Evolutionary conservation across 1,284 basidiomycete genomes (phyloP).

Genomic region (Tetrapyrgos nigripes): DNA sequence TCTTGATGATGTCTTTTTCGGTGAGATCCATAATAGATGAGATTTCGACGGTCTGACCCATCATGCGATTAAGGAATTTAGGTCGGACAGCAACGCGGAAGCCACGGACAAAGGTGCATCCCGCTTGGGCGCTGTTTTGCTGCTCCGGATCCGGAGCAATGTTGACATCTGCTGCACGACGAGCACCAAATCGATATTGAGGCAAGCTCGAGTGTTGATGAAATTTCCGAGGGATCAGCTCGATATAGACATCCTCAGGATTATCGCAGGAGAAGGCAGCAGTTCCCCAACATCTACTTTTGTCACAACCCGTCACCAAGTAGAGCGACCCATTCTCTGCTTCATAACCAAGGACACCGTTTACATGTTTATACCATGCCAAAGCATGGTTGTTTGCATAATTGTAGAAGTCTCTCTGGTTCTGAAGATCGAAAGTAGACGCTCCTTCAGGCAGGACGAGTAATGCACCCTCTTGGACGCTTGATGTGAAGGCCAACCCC

Average conservation of each 20-base stretch:
- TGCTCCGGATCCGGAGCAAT: too few species aligned
- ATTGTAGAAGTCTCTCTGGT: background rate
- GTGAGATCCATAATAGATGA: too few species aligned
- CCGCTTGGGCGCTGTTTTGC: background rate
- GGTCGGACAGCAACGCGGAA: constrained; percentile 1
- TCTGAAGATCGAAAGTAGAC: background rate
- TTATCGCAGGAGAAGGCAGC: background rate
- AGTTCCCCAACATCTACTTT: background rate
- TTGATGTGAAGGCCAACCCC: background rate
- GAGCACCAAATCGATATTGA: too few species aligned
- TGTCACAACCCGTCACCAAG: constrained; percentile 5
- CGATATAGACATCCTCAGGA: background rate
- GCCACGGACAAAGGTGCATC: constrained; percentile 7
- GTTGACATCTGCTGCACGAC: too few species aligned
- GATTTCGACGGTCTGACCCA: too few species aligned
- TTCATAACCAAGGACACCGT: background rate
- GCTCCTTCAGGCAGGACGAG: constrained; percentile 8
- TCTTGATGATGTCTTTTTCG: too few species aligned
- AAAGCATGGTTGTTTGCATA: constrained; percentile 1
- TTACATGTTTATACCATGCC: constrained; percentile 1
- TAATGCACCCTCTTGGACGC: background rate
- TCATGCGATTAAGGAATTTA: background rate
- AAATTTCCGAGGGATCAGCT: background rate
- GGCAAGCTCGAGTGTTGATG: too few species aligned
- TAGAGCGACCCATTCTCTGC: constrained; percentile 1